Evolutionary conservation across 768 basidiomycete species (phyloP).

Genomic region (Boletus rubescentipes): DNA sequence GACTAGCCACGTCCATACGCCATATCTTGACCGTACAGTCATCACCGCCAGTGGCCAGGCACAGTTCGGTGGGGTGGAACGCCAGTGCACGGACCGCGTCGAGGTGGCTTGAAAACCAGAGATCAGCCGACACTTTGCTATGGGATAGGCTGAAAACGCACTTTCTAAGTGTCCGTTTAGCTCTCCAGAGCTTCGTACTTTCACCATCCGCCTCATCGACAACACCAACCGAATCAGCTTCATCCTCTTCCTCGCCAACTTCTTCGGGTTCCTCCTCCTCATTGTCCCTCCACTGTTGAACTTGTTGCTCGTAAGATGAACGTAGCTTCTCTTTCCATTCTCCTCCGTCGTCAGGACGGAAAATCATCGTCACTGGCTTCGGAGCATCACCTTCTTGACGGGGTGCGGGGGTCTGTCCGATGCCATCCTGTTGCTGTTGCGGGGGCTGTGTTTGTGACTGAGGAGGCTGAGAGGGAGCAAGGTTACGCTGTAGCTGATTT

Average conservation of each 20-base stretch:
- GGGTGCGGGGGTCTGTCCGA: slow-evolving; percentile 9
- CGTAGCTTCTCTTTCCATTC: slow-evolving; percentile 85
- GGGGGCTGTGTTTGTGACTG: slow-evolving; percentile 17
- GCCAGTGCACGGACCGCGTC: slow-evolving; percentile 89
- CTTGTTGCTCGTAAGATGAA: slow-evolving; percentile 53
- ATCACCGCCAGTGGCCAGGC: slow-evolving; percentile 91
- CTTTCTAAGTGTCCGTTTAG: slow-evolving; percentile 86
- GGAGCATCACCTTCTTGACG: slow-evolving; percentile 19
- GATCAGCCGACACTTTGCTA: slow-evolving; percentile 2
- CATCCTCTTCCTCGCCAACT: slow-evolving; percentile 68
- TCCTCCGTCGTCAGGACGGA: slow-evolving; percentile 79
- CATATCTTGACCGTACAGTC: slow-evolving; percentile 96
- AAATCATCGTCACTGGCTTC: slow-evolving; percentile 66
- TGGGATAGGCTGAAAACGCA: slow-evolving; percentile 43
- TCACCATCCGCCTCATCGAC: slow-evolving; percentile 67
- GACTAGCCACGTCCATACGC: slow-evolving; percentile 76
- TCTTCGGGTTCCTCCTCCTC: slow-evolving; percentile 60
- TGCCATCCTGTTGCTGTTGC: slow-evolving; percentile 21
- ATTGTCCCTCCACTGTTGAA: slow-evolving; percentile 44
- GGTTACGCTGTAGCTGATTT: slow-evolving; percentile 26
- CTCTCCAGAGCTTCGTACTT: slow-evolving; percentile 76
- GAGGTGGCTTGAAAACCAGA: slow-evolving; percentile 62
- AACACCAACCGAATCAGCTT: slow-evolving; percentile 52
- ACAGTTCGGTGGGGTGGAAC: slow-evolving; percentile 84
- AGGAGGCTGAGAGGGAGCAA: slow-evolving; percentile 36